phyloP scores from a whole-genome alignment of 768 basidiomycete genomes.

The Amanita phalloides region DNA sequence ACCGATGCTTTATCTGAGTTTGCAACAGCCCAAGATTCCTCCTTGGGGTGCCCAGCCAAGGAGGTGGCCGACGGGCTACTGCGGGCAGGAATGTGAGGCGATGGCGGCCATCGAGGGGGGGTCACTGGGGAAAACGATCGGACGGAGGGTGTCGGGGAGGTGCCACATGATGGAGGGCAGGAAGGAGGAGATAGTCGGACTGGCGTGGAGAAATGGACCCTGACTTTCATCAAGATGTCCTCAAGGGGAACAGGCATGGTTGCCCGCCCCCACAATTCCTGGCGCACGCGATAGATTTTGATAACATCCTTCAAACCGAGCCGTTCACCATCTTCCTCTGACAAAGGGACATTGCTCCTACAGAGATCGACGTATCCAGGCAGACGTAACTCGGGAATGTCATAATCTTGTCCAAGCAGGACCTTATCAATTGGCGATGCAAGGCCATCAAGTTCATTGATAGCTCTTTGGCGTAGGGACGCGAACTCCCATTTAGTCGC shows the following conservation, averaged over 20 bases:
- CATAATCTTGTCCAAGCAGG: not conserved
- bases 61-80: no score
- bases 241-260: not conserved
- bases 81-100: no score
- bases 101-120: no score
- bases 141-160: not conserved
- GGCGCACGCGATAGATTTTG: slow-evolving; percentile 5
- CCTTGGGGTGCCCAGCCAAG: no score
- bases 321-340: not conserved
- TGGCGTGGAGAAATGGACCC: not conserved
- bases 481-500: slow-evolving; percentile 4
- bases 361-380: slow-evolving; percentile 2
- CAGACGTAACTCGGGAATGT: not conserved
- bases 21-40: not conserved
- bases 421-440: slow-evolving; percentile 4
- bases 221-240: not conserved
- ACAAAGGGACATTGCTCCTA: not conserved
- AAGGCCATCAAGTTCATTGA: not conserved
- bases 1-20: no score
- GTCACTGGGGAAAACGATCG: not conserved
- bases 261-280: not conserved
- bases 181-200: not conserved
- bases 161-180: not conserved
- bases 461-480: not conserved
- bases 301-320: slow-evolving; percentile 1